These are phyloP conservation scores for Cyclocybe cylindracea DNA, from an alignment of 768 basidiomycete genomes.

Conservation along the genomic window DNA sequence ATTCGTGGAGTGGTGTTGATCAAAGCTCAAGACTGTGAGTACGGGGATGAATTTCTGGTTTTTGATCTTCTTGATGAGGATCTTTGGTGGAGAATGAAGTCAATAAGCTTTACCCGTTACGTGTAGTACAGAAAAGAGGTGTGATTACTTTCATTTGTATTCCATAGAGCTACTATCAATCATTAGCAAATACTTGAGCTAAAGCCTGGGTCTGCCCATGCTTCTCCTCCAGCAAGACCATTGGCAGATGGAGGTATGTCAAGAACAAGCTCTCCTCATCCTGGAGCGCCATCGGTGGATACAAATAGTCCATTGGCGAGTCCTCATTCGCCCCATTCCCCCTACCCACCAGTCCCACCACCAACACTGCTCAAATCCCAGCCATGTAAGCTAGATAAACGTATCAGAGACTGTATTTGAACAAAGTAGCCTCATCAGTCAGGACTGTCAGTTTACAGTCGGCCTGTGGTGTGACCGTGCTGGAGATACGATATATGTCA, in stretches of 20 bases:
- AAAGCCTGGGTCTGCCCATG: no score
- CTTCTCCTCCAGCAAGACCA: constrained; percentile 39
- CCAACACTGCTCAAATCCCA: constrained; percentile 4
- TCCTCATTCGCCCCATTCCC: constrained; percentile 40
- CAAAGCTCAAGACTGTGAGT: neutral
- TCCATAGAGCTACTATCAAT: no score
- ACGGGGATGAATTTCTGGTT: neutral
- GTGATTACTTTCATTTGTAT: no score
- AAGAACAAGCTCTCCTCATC: constrained; percentile 67
- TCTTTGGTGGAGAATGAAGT: constrained; percentile 1
- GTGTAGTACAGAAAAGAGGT: no score
- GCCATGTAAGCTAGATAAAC: no score
- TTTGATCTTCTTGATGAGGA: constrained; percentile 4
- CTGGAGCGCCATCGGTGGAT: constrained; percentile 59
- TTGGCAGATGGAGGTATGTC: constrained; percentile 46
- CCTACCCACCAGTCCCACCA: constrained; percentile 3
- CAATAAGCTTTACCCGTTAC: no score
- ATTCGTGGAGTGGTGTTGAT: constrained; percentile 1
- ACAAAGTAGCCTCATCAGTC: no score
- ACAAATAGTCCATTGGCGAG: constrained; percentile 72
- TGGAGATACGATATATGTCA: no score
- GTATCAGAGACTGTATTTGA: no score
- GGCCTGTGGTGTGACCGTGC: no score
- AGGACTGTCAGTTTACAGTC: no score
- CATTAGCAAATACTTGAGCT: no score